phyloP scores from a whole-genome alignment of 345 rosid species.

The Salix suchowensis region DNA sequence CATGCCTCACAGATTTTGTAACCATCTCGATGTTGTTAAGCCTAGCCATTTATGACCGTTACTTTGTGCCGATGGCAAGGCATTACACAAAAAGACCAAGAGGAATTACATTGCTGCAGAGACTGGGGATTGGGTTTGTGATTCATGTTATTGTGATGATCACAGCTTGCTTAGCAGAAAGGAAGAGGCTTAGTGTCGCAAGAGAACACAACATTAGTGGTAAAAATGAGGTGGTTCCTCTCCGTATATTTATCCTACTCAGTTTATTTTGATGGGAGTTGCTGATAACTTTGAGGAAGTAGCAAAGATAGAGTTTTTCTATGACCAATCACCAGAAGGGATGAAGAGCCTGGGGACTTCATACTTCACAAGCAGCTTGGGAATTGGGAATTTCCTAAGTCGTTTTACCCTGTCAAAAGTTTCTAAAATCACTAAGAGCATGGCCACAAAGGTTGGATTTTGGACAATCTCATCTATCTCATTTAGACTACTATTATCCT shows the following conservation, averaged over 20 bases:
- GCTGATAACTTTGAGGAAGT: constrained; percentile 71
- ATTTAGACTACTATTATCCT: constrained; percentile 55
- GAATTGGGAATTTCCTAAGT: constrained; percentile 61
- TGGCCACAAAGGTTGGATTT: constrained; percentile 60
- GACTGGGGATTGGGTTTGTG: constrained; percentile 66
- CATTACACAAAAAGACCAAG: constrained; percentile 56
- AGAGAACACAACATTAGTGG: constrained; percentile 23
- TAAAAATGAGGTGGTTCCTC: constrained; percentile 40
- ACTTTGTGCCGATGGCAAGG: constrained; percentile 36
- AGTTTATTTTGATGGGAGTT: constrained; percentile 69
- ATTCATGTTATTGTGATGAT: constrained; percentile 53
- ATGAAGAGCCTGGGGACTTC: constrained; percentile 85
- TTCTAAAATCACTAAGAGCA: constrained; percentile 40
- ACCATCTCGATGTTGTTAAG: constrained; percentile 65
- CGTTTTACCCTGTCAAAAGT: constrained; percentile 51
- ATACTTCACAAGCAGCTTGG: constrained; percentile 55
- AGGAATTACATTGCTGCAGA: constrained; percentile 68
- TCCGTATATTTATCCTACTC: constrained; percentile 52
- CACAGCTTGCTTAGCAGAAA: constrained; percentile 46
- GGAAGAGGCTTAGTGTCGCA: constrained; percentile 53
- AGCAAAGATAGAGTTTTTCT: constrained; percentile 82
- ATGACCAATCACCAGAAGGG: constrained; percentile 75
- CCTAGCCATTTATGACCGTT: constrained; percentile 49
- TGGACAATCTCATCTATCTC: constrained; percentile 62
- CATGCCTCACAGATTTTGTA: constrained; percentile 54